These are phyloP conservation scores for Sambucus nigra DNA, from an alignment of 129 eudicot species.

Conservation along the genomic window DNA sequence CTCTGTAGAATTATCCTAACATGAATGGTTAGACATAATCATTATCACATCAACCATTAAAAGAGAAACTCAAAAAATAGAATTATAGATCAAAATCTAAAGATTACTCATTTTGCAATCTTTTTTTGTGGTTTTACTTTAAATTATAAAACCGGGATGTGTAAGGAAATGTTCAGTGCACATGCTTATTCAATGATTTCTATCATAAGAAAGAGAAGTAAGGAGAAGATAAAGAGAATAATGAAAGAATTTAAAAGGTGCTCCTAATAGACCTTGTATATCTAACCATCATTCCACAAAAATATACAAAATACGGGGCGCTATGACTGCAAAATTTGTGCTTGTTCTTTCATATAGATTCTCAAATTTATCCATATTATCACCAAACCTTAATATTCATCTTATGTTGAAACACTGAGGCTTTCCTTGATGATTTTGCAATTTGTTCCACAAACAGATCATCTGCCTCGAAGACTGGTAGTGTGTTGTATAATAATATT, in stretches of 20 bases:
- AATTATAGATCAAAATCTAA: no score
- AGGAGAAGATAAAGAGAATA: neutral
- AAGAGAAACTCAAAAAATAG: no score
- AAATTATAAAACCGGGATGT: neutral
- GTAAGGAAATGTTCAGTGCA: neutral
- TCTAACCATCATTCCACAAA: neutral
- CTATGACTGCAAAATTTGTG: constrained; percentile 3
- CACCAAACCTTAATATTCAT: neutral
- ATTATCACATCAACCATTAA: no score
- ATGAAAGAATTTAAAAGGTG: constrained; percentile 5
- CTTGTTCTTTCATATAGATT: neutral
- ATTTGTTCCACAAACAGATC: constrained; percentile 38
- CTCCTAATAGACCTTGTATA: neutral
- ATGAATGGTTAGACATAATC: no score
- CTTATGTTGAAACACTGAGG: constrained; percentile 18
- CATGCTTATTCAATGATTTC: neutral
- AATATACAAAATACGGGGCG: neutral
- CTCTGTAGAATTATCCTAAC: no score
- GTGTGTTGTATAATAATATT: constrained; percentile 32
- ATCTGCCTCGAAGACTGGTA: constrained; percentile 47
- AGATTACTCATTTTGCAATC: no score
- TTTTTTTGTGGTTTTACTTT: neutral
- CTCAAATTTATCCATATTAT: neutral
- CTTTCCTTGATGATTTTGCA: constrained; percentile 10
- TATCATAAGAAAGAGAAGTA: neutral